Conservation (phyloP, 306 rosid species). For the Vigna trinervia region DNA sequence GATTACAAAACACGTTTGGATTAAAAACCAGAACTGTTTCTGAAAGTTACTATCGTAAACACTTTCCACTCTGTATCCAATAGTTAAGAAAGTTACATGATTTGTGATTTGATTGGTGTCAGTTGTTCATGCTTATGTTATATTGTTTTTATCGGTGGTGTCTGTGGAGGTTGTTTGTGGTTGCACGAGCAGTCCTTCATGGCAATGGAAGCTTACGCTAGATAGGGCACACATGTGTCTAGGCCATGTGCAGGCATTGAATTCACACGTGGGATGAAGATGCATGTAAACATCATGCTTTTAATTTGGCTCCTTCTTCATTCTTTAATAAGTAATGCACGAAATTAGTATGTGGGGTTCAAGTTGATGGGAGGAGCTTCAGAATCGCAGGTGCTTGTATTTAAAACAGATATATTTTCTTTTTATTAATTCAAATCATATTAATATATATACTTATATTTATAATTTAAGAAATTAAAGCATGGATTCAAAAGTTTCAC, state of each 20-base stretch:
- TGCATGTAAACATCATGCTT: constrained; percentile 33
- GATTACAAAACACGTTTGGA: not conserved
- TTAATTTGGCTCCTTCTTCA: not conserved
- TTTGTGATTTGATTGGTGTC: not conserved
- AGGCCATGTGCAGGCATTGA: constrained; percentile 38
- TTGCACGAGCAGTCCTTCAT: not conserved
- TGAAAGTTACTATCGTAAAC: no score
- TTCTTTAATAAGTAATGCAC: not conserved
- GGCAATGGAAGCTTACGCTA: not conserved
- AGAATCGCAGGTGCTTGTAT: not conserved
- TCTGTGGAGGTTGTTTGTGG: not conserved
- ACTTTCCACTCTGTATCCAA: no score
- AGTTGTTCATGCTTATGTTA: not conserved
- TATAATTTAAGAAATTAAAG: no score
- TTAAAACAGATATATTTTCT: no score
- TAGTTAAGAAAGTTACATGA: not conserved
- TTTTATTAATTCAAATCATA: no score
- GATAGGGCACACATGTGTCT: not conserved
- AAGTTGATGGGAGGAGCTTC: not conserved
- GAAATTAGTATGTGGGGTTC: constrained; percentile 17
- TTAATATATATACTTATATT: no score
- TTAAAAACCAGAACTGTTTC: no score
- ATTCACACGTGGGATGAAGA: constrained; percentile 29
- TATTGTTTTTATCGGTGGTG: not conserved
- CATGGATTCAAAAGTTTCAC: no score